Base-by-base conservation (phyloP, 208 protist species). In the Acanthamoeba quina region DNA sequence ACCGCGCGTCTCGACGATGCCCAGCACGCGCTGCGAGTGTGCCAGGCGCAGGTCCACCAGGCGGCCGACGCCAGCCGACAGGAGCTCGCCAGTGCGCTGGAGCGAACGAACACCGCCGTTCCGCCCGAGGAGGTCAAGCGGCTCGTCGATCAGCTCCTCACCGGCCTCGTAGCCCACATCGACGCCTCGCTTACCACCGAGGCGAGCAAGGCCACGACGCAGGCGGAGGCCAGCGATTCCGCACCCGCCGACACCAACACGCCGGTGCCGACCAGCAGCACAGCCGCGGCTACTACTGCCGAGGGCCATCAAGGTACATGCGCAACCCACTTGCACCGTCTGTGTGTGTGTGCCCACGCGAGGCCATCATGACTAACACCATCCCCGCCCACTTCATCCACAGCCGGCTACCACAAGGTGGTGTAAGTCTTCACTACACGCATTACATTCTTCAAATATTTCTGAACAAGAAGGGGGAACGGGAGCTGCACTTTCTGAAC, bases 321-420 rank as follows among this genome's bases (percentile, higher is more conserved):
- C 5, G 19, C 17, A 26, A 52, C 47, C 9, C 47, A 17, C 47
- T 52, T 52, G 47, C 10, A 52, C 47, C 47, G 3, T 2, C 37
- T 37, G 37, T 37, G 37, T 34, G n/a, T n/a, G 47, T 0, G 47
- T 52, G 47, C 10, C 13, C 47, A 52, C 1, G 47, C 2, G 47
- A 52, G 13, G 15, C 47, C 5, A 52, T 17, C 47, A 5, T 52
- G 47, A 52, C 47, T 52, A 7, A 60, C 54, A 1, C 1, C 54
- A 19, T 13, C 52, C 15, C 54, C 21, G 24, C 3, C 56, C 17
- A 26, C 19, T 60, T 60, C 62, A 26, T 17, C n/a, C n/a, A 31
- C 56, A 60, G 19, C 56, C 17, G 15, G 74, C 31, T 88, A 88
- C 54, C 80, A 64, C 80, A 88, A 88, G 80, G 80, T 88, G 10